Base-by-base conservation (phyloP, 352 stramenopile genomes). In the Phytophthora rubi region DNA sequence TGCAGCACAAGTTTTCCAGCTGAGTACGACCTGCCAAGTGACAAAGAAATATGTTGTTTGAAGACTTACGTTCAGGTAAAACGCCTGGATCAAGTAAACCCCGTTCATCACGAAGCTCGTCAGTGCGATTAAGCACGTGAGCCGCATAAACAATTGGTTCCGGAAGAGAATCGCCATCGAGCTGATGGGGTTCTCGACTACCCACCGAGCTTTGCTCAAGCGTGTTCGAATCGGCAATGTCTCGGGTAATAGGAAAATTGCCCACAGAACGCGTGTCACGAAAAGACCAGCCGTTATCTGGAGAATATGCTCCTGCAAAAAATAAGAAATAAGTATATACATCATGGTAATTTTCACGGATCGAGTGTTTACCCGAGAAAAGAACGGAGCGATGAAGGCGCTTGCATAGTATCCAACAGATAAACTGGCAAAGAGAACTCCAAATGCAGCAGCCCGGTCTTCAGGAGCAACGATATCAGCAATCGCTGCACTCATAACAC, bases 131-230 rank as follows among this genome's bases (percentile, higher is more conserved):
- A 94, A 70, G 23, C 65, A 73, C 6, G 82, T 93, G 30, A 94
- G 70, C 4, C 81, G 73, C 45, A 85, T 80, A 52, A 92, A 93
- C 16, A 93, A 75, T 59, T 80, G 58, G 7, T 85, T 75, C 1
- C 85, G 81, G n/a, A 83, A 79, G 9, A 94, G 79, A 59, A 92
- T 94, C 8, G 82, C 62, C 77, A 93, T 89, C 7, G 76, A 79
- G 26, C 68, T 76, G 35, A 93, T 65, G 15, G 87, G 87, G 54
- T 91, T 90, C 68, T 89, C 66, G 30, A 86, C 68, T 16, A 74
- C 53, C 32, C 71, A 76, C 28, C 49, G 65, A 2, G 65, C 28
- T 37, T 83, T 83, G 49, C 62, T 76, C 10, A 49, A 63, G 13
- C 75, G 80, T 16, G 79, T 82, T 52, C 51, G 54, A 9, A 62